These are phyloP conservation scores for Dryas integrifolia DNA, from an alignment of 331 rosid species.

Conservation along the genomic window DNA sequence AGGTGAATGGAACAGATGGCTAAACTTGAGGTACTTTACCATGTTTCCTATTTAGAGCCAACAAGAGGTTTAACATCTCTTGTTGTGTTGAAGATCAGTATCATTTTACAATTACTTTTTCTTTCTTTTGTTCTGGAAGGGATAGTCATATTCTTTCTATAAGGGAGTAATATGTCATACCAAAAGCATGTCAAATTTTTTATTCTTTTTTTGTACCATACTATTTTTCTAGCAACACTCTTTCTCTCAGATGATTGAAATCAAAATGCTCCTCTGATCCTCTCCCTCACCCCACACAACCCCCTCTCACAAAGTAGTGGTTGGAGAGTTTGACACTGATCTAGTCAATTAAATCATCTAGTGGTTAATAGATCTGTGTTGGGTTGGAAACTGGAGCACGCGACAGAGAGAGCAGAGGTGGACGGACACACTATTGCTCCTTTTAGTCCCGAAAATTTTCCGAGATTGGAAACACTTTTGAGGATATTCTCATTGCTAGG, in stretches of 20 bases:
- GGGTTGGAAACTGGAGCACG: constrained; percentile 7
- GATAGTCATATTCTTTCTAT: no score
- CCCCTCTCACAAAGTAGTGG: neutral
- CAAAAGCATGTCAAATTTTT: neutral
- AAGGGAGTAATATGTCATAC: no score
- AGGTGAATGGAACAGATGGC: neutral
- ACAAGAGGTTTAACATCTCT: neutral
- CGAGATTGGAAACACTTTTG: neutral
- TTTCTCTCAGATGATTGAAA: neutral
- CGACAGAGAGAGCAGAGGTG: neutral
- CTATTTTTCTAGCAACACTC: neutral
- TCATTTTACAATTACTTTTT: neutral
- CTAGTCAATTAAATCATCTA: no score
- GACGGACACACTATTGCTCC: no score
- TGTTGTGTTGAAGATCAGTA: neutral
- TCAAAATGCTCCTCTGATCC: neutral
- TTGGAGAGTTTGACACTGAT: neutral
- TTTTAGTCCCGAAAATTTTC: neutral
- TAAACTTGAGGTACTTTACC: neutral
- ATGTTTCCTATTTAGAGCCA: no score
- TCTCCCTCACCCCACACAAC: neutral
- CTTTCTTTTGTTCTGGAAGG: no score
- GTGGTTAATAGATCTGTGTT: neutral
- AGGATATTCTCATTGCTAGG: neutral
- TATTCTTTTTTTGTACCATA: neutral